Evolutionary conservation across 768 basidiomycete species (phyloP).

Genomic region (Mycena filopes): DNA sequence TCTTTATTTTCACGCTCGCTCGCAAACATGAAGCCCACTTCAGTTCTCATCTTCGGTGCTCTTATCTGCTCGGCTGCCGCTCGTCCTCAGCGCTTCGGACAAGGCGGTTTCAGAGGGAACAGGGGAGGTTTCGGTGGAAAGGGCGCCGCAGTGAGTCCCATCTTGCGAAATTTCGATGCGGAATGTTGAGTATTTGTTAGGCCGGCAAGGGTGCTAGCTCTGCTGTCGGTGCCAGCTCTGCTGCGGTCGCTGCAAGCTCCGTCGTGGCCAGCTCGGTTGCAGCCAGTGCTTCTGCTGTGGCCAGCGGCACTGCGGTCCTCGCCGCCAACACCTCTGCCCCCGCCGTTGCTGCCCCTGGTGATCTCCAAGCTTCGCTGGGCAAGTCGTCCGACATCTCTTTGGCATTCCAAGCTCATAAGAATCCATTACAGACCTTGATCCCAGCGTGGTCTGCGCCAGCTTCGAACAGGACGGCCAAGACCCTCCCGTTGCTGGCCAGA

Average conservation of each 20-base stretch:
- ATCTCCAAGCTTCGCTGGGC: slow-evolving; percentile 54
- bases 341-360: slow-evolving; percentile 12
- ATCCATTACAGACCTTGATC: background rate
- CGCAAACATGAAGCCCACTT: slow-evolving; percentile 10
- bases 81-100: background rate
- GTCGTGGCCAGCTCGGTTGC: too few relatives aligned
- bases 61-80: slow-evolving; percentile 10
- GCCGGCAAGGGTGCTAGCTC: slow-evolving; percentile 7
- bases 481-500: slow-evolving; percentile 49
- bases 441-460: background rate
- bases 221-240: slow-evolving; percentile 4
- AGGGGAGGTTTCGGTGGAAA: too few relatives aligned
- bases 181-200: too few relatives aligned
- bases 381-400: background rate
- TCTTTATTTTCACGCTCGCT: background rate
- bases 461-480: background rate
- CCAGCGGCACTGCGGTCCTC: slow-evolving; percentile 1
- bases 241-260: slow-evolving; percentile 1
- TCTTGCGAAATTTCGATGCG: too few relatives aligned
- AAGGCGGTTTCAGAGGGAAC: too few relatives aligned
- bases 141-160: too few relatives aligned
- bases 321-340: too few relatives aligned
- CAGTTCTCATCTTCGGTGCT: slow-evolving; percentile 7
- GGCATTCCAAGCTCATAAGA: too few relatives aligned
- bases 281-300: too few relatives aligned